Conservation (phyloP, 208 protist species). For the Borovskyia barvae region DNA sequence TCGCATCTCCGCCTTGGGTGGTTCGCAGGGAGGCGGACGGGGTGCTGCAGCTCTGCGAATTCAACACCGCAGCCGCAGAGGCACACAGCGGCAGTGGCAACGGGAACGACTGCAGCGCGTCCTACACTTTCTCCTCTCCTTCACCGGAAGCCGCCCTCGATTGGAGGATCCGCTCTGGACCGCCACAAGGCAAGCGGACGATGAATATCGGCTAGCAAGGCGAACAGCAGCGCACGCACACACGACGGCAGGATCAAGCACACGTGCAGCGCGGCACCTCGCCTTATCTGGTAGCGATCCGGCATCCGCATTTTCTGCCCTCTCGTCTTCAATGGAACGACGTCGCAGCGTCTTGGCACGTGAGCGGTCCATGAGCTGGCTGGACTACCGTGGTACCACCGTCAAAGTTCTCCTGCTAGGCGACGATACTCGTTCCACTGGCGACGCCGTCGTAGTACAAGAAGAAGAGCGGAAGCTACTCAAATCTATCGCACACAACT, state of each 20-base stretch:
- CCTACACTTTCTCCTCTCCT: constrained; percentile 28
- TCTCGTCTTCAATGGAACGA: too few relatives aligned
- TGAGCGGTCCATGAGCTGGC: constrained; percentile 25
- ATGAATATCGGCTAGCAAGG: neutral
- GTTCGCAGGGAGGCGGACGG: too few relatives aligned
- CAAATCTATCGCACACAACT: constrained; percentile 12
- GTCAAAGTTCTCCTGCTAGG: constrained; percentile 27
- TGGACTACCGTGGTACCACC: constrained; percentile 15
- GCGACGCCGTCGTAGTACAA: constrained; percentile 18
- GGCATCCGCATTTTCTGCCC: too few relatives aligned
- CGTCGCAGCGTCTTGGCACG: neutral
- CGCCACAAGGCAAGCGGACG: constrained; percentile 14
- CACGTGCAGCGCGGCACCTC: too few relatives aligned
- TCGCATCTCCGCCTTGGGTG: neutral
- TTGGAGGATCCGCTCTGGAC: constrained; percentile 22
- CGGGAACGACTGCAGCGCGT: constrained; percentile 15
- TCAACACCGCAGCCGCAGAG: too few relatives aligned
- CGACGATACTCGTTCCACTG: constrained; percentile 24
- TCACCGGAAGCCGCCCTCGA: neutral
- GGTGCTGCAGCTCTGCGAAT: too few relatives aligned
- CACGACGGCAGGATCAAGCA: too few relatives aligned
- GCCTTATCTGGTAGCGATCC: too few relatives aligned
- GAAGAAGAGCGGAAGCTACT: constrained; percentile 22
- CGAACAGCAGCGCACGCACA: too few relatives aligned
- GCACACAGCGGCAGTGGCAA: constrained; percentile 10